Base-by-base conservation (phyloP, 169 alveolate genomes). In the Haemoproteus tartakovskyi region DNA sequence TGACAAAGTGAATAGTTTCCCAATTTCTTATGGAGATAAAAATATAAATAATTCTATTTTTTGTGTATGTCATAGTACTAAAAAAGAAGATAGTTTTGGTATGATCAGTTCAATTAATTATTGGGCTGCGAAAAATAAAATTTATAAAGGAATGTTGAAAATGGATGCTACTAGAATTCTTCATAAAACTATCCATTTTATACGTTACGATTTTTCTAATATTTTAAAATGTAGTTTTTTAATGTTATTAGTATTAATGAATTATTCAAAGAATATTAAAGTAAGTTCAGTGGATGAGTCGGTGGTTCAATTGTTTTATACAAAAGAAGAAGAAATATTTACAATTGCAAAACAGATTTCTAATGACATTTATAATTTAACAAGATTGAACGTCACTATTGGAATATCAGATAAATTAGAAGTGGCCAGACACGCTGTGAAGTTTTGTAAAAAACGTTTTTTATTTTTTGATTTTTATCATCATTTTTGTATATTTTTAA, bases 61-160 rank as follows among this genome's bases (percentile, higher is more conserved):
- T 16, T 64, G 81, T 36, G 81, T 64, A 27, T 64, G 81, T 11
- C 81, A 64, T 51, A 64, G 81, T 57, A 51, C 52, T 29, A 64
- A 64, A 29, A 64, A 64, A 45, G 62, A 46, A 16, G 64, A 64
- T 1, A 64, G 81, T 64, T 64, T 51, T 64, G 59, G 81, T 0
- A 37, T 64, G 12, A 51, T 64, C 36, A 64, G 81, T 51, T 29
- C 81, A 18, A 64, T 64, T 19, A 64, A 64, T 29, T 64, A 64
- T 51, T 64, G 81, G 81, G 81, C 60, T 6, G 52, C 37, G 9
- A 64, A 64, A 38, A 64, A 64, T 16, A 50, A 51, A 64, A 64
- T 64, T 18, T 12, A 12, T 40, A 64, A 64, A 19, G 81, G 81
- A 19, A 64, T 64, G 81, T 14, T 64, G 16, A 64, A 64, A 51